Base-by-base conservation (phyloP, 1,284 basidiomycete species). In the Microbotryum saponariae region DNA sequence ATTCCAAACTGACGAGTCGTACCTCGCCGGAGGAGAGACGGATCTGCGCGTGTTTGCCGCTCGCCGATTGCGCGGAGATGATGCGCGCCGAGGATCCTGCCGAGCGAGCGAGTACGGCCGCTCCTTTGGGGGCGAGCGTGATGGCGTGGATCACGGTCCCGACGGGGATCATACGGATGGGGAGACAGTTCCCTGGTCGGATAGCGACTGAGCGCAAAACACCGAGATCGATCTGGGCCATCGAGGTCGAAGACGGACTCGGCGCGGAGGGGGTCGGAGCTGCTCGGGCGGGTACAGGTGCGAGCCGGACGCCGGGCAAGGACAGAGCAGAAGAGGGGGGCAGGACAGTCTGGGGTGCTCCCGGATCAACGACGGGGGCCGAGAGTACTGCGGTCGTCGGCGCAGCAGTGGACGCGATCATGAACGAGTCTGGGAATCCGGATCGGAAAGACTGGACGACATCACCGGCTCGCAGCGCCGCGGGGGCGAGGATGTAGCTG, bases 21-120 rank as follows among this genome's bases (percentile, higher is more conserved):
- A 97, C 86, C 79, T 98, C 96, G 31, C 94, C 94, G 68, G 87
- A 91, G 75, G 91, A 88, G 59, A 98, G 80, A 53, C 86, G 85
- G 54, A 98, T 85, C 70, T 94, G 88, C 23, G 84, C 83, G 75
- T 91, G 91, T 49, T 75, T 73, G 59, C 81, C 79, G 16, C 82
- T 83, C 27, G 77, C 78, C 27, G 82, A 82, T 63, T 87, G 85
- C 5, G 70, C 62, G 72, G 74, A 72, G 56, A 94, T 81, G 61
- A 98, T 82, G 72, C 89, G 86, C 0, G 83, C 94, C 65, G 83
- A 90, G 0, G 89, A 84, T 9, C 94, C 94, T 0, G 96, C 94
- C 5, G 90, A 85, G 50, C 94, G 87, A 16, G 92, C 88, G 55
- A 97, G 85, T 62, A 87, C 82, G 53, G 85, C 90, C 21, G 85